phyloP scores from a whole-genome alignment of 805 yeast genomes.

The Candida jianshihensis region DNA sequence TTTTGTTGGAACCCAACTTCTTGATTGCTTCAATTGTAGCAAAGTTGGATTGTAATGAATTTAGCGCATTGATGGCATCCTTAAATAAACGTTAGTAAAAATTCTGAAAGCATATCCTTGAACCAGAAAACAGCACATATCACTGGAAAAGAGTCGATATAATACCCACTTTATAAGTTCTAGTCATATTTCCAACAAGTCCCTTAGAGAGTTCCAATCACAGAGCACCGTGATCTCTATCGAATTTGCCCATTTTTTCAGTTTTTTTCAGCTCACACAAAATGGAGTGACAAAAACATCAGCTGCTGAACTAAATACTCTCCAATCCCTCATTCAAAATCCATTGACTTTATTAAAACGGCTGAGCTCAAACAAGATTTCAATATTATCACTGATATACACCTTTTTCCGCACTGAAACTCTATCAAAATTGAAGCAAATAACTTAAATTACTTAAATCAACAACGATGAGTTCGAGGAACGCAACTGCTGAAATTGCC shows the following conservation, averaged over 20 bases:
- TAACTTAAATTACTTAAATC: no score
- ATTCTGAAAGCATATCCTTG: not conserved
- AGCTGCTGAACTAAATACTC: no score
- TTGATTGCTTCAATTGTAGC: slow-evolving; percentile 81
- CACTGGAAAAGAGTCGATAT: not conserved
- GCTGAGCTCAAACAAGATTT: no score
- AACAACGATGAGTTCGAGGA: slow-evolving; percentile 9
- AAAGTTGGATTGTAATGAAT: slow-evolving; percentile 84
- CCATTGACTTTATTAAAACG: no score
- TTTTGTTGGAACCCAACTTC: slow-evolving; percentile 55
- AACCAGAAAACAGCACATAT: not conserved
- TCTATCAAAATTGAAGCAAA: no score
- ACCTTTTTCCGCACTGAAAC: not conserved
- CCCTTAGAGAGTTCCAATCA: no score
- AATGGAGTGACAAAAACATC: no score
- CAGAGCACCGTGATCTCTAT: no score
- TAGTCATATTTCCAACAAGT: not conserved
- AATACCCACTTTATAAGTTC: not conserved
- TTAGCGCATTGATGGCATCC: slow-evolving; percentile 82
- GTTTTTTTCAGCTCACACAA: no score
- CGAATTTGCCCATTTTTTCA: no score
- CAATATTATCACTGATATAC: not conserved
- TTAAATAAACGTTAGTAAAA: not conserved
- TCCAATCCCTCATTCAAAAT: no score
- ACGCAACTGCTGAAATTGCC: slow-evolving; percentile 36